phyloP scores from a whole-genome alignment of 345 rosid species.

The Rhodomyrtus tomentosa region DNA sequence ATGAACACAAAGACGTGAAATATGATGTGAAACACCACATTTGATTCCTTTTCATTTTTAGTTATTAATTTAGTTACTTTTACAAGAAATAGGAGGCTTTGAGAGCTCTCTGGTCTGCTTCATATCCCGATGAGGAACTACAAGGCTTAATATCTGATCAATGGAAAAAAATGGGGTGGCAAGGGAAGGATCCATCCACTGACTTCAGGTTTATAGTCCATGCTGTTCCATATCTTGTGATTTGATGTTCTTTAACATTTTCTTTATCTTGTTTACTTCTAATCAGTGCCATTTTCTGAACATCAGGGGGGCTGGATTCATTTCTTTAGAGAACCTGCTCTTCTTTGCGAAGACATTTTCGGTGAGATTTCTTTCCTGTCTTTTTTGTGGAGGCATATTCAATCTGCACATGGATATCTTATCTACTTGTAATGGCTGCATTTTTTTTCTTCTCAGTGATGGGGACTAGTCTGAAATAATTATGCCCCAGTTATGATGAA shows the following conservation, averaged over 20 bases:
- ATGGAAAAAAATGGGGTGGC: constrained; percentile 99
- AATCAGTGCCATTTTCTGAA: not conserved
- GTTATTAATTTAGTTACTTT: not conserved
- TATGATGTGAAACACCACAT: too few relatives aligned
- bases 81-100: constrained; percentile 44
- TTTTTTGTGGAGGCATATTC: not conserved
- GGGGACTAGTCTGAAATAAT: not conserved
- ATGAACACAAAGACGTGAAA: not conserved
- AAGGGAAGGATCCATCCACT: constrained; percentile 93
- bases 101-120: constrained; percentile 76
- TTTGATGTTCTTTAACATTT: not conserved
- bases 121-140: constrained; percentile 65
- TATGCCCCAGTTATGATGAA: not conserved
- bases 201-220: constrained; percentile 56
- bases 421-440: not conserved
- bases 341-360: constrained; percentile 89
- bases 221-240: not conserved
- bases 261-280: not conserved
- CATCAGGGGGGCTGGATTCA: constrained; percentile 88
- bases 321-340: constrained; percentile 80
- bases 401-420: not conserved
- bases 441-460: not conserved
- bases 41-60: not conserved
- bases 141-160: constrained; percentile 72
- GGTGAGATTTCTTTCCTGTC: constrained; percentile 20